A percentile compares a stretch with the other conserved stretches of the same genome.
Evolutionary conservation across 1,284 basidiomycete genomes (phyloP).

Genomic region (Tetrapyrgos nigripes): DNA sequence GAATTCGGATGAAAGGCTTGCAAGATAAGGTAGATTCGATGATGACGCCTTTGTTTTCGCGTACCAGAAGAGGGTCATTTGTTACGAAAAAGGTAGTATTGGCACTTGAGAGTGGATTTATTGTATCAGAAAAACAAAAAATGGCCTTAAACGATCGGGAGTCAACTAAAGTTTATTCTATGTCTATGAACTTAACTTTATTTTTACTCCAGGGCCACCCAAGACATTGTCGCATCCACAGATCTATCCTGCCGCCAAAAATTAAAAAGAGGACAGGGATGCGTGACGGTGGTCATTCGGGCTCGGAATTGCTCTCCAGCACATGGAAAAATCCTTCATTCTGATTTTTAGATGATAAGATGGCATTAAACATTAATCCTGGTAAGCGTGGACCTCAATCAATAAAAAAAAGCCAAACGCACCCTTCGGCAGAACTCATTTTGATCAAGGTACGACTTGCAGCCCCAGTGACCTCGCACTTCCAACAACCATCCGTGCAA

Average conservation of each 20-base stretch:
- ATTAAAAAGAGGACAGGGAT: neutral
- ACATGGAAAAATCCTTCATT: conserved; percentile 6
- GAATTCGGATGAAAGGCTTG: conserved; percentile 59
- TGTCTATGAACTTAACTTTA: conserved; percentile 25
- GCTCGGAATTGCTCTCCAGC: neutral
- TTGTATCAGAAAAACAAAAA: conserved; percentile 7
- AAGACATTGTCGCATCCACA: neutral
- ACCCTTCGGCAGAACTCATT: conserved; percentile 24
- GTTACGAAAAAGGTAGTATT: conserved; percentile 16
- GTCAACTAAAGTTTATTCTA: conserved; percentile 37
- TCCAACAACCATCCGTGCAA: conserved; percentile 88
- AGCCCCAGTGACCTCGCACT: conserved; percentile 88
- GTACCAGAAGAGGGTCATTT: conserved; percentile 11
- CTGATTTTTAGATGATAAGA: conserved; percentile 19
- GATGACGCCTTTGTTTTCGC: neutral
- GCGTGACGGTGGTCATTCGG: neutral
- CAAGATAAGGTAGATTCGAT: conserved; percentile 54
- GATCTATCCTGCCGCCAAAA: neutral
- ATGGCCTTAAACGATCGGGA: conserved; percentile 3
- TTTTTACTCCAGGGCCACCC: neutral
- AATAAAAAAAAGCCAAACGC: neutral
- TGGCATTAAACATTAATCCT: conserved; percentile 4
- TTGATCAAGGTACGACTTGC: conserved; percentile 81
- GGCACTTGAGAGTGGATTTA: conserved; percentile 6
- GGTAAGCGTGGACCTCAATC: neutral